phyloP scores from a whole-genome alignment of 345 rosid species.

The Raphanus sativus region DNA sequence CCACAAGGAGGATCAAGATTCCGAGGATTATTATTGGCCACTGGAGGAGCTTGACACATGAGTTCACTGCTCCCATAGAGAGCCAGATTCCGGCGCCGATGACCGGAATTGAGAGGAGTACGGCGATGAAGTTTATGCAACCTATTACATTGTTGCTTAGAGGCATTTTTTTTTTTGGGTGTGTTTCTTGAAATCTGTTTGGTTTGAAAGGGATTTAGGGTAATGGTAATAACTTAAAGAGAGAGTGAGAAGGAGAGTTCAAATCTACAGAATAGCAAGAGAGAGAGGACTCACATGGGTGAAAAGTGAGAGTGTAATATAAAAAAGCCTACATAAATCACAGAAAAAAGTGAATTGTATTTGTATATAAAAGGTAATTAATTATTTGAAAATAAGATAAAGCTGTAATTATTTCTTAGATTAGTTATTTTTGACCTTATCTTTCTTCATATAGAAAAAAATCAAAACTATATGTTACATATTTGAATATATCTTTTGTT shows the following conservation, averaged over 20 bases:
- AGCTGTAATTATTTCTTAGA: background rate
- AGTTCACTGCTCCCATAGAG: constrained; percentile 65
- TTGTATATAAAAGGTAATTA: background rate
- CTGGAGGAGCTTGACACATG: constrained; percentile 77
- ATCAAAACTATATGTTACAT: background rate
- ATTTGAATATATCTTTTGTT: background rate
- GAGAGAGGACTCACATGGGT: background rate
- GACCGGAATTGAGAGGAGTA: constrained; percentile 81
- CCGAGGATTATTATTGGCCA: constrained; percentile 93
- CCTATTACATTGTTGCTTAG: constrained; percentile 80
- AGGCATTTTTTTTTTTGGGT: constrained; percentile 49
- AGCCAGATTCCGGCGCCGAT: constrained; percentile 95
- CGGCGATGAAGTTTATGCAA: constrained; percentile 76
- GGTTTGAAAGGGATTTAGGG: constrained; percentile 12
- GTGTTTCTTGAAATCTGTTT: constrained; percentile 12
- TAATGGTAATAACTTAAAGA: constrained; percentile 19
- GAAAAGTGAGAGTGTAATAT: background rate
- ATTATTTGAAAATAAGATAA: background rate
- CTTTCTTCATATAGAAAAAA: constrained; percentile 6
- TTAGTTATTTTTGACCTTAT: constrained; percentile 6
- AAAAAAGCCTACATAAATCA: background rate
- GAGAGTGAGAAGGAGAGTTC: background rate
- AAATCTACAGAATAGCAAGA: background rate
- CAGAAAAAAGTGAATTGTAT: background rate
- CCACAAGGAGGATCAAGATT: constrained; percentile 58